These are phyloP conservation scores for Fusarium avenaceum DNA, from an alignment of 2,329 filamentous ascomycete species.

Conservation along the genomic window DNA sequence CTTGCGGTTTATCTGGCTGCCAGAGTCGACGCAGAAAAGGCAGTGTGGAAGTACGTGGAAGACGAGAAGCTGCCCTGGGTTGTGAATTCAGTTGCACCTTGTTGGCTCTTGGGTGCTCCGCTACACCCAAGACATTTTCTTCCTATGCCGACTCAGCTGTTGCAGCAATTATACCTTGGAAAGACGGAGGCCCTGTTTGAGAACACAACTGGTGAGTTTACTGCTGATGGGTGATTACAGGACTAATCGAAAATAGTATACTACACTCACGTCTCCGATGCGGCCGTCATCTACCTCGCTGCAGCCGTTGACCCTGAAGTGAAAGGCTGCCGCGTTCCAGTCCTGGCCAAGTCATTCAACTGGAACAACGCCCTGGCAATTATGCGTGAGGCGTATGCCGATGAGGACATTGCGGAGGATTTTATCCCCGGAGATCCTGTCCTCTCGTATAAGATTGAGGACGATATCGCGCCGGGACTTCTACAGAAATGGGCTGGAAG, in stretches of 20 bases:
- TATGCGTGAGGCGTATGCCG: slow-evolving; percentile 28
- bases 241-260: slow-evolving; percentile 30
- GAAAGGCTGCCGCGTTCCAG: slow-evolving; percentile 27
- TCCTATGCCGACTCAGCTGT: slow-evolving; percentile 36
- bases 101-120: slow-evolving; percentile 27
- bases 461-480: slow-evolving; percentile 26
- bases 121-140: slow-evolving; percentile 25
- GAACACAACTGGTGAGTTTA: slow-evolving; percentile 27
- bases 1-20: slow-evolving; percentile 24
- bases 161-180: slow-evolving; percentile 39
- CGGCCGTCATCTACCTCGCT: slow-evolving; percentile 35
- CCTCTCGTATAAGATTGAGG: slow-evolving; percentile 31
- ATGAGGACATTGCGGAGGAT: slow-evolving; percentile 22
- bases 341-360: slow-evolving; percentile 23
- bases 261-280: slow-evolving; percentile 41
- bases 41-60: slow-evolving; percentile 39
- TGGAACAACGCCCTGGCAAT: slow-evolving; percentile 37
- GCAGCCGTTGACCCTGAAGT: slow-evolving; percentile 35
- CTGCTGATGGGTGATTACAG: accelerated
- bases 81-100: slow-evolving; percentile 40
- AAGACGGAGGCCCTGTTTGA: slow-evolving; percentile 15
- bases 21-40: slow-evolving; percentile 39
- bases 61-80: slow-evolving; percentile 37
- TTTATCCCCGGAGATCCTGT: slow-evolving; percentile 29
- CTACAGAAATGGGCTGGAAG: slow-evolving; percentile 42